Percentiles rank a stretch among this genome's conserved stretches.
These are phyloP conservation scores for Coemansia sp. DNA, from an alignment of 192 early-diverging fungal genomes.

Conservation along the genomic window DNA sequence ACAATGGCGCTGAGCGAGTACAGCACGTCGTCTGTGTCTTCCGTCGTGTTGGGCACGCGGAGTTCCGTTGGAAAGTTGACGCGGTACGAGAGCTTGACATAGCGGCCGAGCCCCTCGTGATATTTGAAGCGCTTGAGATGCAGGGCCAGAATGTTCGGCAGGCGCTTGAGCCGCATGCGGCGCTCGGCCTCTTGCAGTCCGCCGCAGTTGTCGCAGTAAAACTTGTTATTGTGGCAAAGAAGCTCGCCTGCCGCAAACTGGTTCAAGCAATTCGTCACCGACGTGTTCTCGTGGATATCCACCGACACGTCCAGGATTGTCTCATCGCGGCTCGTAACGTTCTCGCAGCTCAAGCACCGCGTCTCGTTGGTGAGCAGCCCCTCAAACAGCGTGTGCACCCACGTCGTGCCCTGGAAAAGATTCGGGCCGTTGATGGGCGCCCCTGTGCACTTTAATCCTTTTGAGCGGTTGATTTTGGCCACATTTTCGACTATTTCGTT, in stretches of 20 bases:
- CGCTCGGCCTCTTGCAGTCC: constrained; percentile 97
- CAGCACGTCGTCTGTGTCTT: constrained; percentile 82
- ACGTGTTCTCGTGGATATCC: constrained; percentile 94
- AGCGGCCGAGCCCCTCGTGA: constrained; percentile 84
- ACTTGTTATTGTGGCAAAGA: constrained; percentile 95
- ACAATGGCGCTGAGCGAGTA: constrained; percentile 89
- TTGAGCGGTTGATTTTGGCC: constrained; percentile 59
- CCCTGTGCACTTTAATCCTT: constrained; percentile 30
- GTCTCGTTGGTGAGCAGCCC: constrained; percentile 95
- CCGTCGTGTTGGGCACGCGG: constrained; percentile 89
- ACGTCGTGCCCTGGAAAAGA: constrained; percentile 56
- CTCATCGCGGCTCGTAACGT: constrained; percentile 89
- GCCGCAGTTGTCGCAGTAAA: constrained; percentile 92
- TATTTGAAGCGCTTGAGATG: constrained; percentile 99
- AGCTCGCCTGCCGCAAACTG: constrained; percentile 96
- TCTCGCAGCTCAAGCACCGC: constrained; percentile 95
- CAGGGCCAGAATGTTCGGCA: constrained; percentile 92
- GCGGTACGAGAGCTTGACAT: constrained; percentile 92
- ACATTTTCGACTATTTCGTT: constrained; percentile 91
- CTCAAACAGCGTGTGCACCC: constrained; percentile 96
- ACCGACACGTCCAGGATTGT: constrained; percentile 94
- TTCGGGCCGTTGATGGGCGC: constrained; percentile 27
- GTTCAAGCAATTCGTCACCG: constrained; percentile 89
- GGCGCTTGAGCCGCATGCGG: constrained; percentile 91
- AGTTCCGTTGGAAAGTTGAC: constrained; percentile 94